These are phyloP conservation scores for Globisporangium iwayamae DNA, from an alignment of 352 stramenopile genomes.

Conservation along the genomic window DNA sequence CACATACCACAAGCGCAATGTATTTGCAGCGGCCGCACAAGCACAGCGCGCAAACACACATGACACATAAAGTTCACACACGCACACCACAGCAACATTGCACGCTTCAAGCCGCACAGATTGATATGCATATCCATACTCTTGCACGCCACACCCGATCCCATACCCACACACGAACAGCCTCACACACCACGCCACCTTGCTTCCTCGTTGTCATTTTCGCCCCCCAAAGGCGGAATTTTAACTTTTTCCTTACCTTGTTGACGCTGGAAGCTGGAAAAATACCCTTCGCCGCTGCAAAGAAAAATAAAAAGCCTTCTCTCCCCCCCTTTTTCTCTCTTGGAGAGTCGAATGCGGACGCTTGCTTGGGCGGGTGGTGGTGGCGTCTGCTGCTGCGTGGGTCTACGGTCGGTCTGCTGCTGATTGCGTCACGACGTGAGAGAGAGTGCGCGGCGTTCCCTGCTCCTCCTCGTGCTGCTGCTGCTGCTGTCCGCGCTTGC, in stretches of 20 bases:
- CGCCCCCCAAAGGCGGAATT: background rate
- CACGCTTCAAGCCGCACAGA: background rate
- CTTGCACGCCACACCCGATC: background rate
- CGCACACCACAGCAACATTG: background rate
- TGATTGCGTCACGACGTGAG: background rate
- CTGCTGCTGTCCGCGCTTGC: conserved; percentile 3
- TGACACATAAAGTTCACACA: background rate
- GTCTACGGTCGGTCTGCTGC: background rate
- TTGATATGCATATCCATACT: conserved; percentile 13
- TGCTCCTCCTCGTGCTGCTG: background rate
- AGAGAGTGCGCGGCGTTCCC: background rate
- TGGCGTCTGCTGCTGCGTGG: background rate
- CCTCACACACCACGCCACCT: background rate
- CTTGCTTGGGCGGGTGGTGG: background rate
- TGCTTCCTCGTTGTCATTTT: conserved; percentile 7
- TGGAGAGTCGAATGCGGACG: background rate
- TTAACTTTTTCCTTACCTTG: conserved; percentile 14
- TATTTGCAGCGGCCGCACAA: background rate
- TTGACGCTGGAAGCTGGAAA: background rate
- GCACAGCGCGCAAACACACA: background rate
- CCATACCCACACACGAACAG: background rate
- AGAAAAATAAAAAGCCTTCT: conserved; percentile 10
- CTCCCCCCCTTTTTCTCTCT: conserved; percentile 4
- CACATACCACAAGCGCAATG: background rate
- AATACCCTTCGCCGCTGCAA: background rate